Percentiles rank a stretch among this genome's conserved stretches.
Evolutionary conservation across 1,284 basidiomycete genomes (phyloP).

Genomic region (Golubevia pallescens): DNA sequence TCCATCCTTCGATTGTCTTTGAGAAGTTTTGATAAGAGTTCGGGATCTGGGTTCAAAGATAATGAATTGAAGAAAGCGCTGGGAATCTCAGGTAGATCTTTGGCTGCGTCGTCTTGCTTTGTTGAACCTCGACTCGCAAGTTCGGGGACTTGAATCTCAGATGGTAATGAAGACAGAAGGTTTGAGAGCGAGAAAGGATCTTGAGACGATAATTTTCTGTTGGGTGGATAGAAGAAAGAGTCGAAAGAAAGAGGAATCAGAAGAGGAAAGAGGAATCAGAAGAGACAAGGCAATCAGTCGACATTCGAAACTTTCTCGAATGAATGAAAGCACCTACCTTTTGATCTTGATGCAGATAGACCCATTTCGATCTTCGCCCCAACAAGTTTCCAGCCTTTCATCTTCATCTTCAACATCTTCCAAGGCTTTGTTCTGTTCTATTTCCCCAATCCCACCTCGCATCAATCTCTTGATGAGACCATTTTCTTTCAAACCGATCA

Average conservation of each 20-base stretch:
- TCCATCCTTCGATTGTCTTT: conserved; percentile 23
- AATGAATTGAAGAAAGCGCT: conserved; percentile 25
- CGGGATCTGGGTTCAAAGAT: conserved; percentile 27
- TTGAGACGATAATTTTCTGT: neutral
- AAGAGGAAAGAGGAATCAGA: no score
- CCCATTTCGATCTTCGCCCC: neutral
- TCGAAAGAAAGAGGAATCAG: no score
- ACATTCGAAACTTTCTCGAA: no score
- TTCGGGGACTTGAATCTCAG: neutral
- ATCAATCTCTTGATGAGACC: conserved; percentile 23
- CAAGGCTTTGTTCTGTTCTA: neutral
- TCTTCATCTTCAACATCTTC: neutral
- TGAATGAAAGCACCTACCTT: no score
- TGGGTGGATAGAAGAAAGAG: no score
- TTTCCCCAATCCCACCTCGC: neutral
- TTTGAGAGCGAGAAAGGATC: neutral
- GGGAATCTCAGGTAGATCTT: conserved; percentile 12
- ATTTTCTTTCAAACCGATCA: conserved; percentile 14
- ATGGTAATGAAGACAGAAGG: neutral
- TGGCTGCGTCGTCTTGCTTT: neutral
- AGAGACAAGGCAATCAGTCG: no score
- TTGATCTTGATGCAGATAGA: neutral
- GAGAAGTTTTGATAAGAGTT: conserved; percentile 23
- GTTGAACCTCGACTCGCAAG: neutral
- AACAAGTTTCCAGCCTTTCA: neutral